Conservation (phyloP, 75 land plant species). For the Larix kaempferi region DNA sequence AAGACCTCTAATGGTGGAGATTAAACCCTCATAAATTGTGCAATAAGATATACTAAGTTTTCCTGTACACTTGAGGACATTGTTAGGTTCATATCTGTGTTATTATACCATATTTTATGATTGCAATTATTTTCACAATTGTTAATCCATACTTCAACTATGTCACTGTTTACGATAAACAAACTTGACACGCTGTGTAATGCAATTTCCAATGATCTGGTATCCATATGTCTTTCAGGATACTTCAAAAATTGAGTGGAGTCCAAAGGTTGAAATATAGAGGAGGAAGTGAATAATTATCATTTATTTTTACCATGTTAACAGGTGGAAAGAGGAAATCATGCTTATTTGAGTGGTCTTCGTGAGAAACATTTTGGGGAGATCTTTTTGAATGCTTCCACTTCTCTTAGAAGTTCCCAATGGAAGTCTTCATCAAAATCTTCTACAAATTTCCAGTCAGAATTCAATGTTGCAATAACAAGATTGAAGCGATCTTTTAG, state of each 20-base stretch:
- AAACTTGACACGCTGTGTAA: neutral
- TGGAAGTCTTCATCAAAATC: neutral
- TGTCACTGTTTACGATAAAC: neutral
- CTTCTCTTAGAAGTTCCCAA: slow-evolving; percentile 15
- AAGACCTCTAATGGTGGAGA: too few relatives aligned
- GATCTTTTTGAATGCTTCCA: slow-evolving; percentile 80
- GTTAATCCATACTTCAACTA: neutral
- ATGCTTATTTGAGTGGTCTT: slow-evolving; percentile 80
- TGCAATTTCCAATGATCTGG: neutral
- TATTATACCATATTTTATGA: neutral
- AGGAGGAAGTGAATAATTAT: neutral
- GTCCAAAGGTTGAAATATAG: neutral
- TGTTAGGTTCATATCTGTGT: neutral
- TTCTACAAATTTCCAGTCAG: neutral
- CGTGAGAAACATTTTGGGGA: slow-evolving; percentile 96
- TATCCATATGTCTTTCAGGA: neutral
- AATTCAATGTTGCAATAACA: neutral
- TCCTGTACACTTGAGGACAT: neutral
- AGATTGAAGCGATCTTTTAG: neutral
- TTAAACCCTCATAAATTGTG: neutral
- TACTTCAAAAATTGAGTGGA: neutral
- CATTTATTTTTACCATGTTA: neutral
- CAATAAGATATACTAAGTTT: neutral
- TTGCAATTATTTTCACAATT: neutral
- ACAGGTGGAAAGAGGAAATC: slow-evolving; percentile 79